phyloP scores from a whole-genome alignment of 2,329 filamentous ascomycete genomes.

The Cladosporium sp. region DNA sequence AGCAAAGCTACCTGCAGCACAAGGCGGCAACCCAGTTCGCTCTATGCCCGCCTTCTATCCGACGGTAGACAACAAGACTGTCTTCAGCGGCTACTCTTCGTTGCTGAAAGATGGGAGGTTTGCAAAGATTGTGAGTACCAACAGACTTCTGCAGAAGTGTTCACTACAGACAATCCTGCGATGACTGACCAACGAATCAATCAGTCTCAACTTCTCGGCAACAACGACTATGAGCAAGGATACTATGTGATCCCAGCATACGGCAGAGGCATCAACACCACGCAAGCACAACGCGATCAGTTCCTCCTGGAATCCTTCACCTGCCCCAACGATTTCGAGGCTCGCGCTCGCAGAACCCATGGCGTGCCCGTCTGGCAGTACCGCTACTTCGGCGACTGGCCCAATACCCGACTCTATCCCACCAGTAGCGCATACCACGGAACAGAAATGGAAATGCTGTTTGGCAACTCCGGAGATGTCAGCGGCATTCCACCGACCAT shows the following conservation, averaged over 20 bases:
- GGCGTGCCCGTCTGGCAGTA: conserved; percentile 43
- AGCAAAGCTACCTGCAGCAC: conserved; percentile 18
- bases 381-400: conserved; percentile 49
- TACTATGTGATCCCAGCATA: conserved; percentile 45
- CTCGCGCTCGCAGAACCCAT: conserved; percentile 31
- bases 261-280: conserved; percentile 37
- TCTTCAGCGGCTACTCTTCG: conserved; percentile 26
- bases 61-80: conserved; percentile 22
- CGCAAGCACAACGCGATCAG: conserved; percentile 28
- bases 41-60: conserved; percentile 30
- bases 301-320: conserved; percentile 21
- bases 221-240: conserved; percentile 46
- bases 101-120: conserved; percentile 29
- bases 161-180: background rate
- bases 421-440: conserved; percentile 48
- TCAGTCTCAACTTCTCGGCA: conserved; percentile 40
- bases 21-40: conserved; percentile 16
- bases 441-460: conserved; percentile 28
- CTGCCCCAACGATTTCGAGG: conserved; percentile 43
- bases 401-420: conserved; percentile 44
- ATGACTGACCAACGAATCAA: background rate
- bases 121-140: conserved; percentile 26
- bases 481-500: conserved; percentile 19
- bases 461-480: conserved; percentile 26
- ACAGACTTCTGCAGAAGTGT: background rate